These are phyloP conservation scores for Xanthoceras sorbifolium DNA, from an alignment of 345 rosid species.

Conservation along the genomic window DNA sequence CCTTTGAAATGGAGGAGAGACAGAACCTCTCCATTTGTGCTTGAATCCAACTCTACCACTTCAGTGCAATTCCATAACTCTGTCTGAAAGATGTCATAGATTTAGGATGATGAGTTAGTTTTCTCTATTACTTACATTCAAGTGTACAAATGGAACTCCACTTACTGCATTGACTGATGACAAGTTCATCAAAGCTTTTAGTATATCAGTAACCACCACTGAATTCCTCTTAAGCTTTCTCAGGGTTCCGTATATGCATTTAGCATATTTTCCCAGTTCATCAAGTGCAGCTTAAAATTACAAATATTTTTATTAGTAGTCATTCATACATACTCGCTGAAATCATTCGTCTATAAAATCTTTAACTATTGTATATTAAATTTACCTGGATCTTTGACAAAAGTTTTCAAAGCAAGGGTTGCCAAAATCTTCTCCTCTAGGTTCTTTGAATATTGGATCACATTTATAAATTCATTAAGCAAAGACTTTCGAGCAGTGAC, in stretches of 20 bases:
- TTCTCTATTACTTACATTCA: not conserved
- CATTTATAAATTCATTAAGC: constrained; percentile 56
- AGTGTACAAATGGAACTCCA: constrained; percentile 6
- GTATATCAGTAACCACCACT: constrained; percentile 43
- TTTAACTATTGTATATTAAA: not conserved
- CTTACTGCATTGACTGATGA: constrained; percentile 66
- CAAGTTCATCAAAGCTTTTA: constrained; percentile 60
- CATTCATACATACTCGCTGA: not conserved
- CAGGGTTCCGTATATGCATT: constrained; percentile 53
- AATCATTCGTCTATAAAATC: not conserved
- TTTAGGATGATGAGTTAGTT: not conserved
- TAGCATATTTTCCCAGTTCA: constrained; percentile 56
- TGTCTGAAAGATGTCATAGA: constrained; percentile 34
- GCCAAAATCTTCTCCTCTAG: constrained; percentile 67
- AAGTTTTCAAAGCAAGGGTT: constrained; percentile 58
- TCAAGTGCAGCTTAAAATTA: constrained; percentile 46
- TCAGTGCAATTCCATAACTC: constrained; percentile 62
- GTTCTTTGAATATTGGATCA: constrained; percentile 64
- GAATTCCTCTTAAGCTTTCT: constrained; percentile 59
- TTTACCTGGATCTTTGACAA: constrained; percentile 52
- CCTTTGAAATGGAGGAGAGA: constrained; percentile 49
- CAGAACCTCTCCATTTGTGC: constrained; percentile 54
- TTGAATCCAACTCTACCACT: constrained; percentile 41
- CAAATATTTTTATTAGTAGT: not conserved
- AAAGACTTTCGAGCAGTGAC: constrained; percentile 45